Base-by-base conservation (phyloP, 306 rosid species). In the Trifolium repens region DNA sequence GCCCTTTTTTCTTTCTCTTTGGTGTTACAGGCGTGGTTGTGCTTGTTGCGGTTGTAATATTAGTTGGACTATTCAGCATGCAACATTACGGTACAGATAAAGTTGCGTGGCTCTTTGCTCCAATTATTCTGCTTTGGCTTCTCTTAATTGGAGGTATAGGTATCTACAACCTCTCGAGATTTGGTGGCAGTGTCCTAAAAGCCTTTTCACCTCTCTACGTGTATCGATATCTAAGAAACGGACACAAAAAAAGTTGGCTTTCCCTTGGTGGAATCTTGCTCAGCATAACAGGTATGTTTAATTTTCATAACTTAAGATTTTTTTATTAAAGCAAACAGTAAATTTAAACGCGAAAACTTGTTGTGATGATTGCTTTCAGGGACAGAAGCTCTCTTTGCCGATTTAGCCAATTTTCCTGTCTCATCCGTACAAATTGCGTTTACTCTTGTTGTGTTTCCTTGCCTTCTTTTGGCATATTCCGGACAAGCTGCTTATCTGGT, bases 81-180 rank as follows among this genome's bases (percentile, higher is more conserved):
- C 99, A 94, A 80, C 97, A 88, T 79, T 90, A 90, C 59, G 99
- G 99, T 47, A 94, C 96, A 26, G 99, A 94, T 79, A 94, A 61
- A 86, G 97, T 94, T 76, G 88, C 96, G 72, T 94, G 99, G 99
- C 99, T 94, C 78, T 94, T 94, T 83, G 99, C 99, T 69, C 99
- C 99, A 17, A 15, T 94, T 78, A 96, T 94, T 77, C 89, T 94
- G 32, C 92, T 94, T 65, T 94, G 98, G 99, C 80, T 94, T 89
- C 89, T 94, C 73, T 13, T 92, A 64, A 94, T 94, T 65, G 97
- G 99, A 74, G 92, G 96, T 52, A 94, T 94, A 19, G 99, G 99
- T 76, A 75, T 92, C 16, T 94, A 70, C 88, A 94, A 94, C 84
- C 78, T 94, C 79, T 80, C 88, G 88, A 90, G 88, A 81, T 80